phyloP scores from a whole-genome alignment of 116 monocot species.

The Iris pallida region DNA sequence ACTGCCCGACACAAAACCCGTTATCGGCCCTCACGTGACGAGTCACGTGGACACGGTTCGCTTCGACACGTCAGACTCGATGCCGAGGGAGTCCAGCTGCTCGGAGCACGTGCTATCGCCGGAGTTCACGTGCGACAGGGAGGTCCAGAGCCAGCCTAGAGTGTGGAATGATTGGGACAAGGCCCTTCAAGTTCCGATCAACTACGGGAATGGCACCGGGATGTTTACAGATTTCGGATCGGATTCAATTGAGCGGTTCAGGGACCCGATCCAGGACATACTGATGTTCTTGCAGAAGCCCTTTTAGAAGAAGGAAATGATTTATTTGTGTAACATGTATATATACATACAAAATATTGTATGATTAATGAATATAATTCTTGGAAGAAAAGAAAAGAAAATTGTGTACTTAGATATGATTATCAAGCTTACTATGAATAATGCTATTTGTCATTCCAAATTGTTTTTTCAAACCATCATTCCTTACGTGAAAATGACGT shows the following conservation, averaged over 20 bases:
- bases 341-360: no score
- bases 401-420: no score
- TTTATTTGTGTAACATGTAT: no score
- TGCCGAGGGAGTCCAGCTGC: constrained; percentile 55
- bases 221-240: constrained; percentile 10
- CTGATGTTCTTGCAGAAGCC: constrained; percentile 68
- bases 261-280: constrained; percentile 59
- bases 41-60: constrained; percentile 30
- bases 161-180: constrained; percentile 26
- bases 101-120: constrained; percentile 69
- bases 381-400: no score
- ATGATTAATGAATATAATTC: no score
- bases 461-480: no score
- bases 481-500: no score
- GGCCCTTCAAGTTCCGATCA: constrained; percentile 18
- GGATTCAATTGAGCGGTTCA: constrained; percentile 18
- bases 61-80: constrained; percentile 49
- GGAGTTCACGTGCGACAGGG: constrained; percentile 35
- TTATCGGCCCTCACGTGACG: not conserved
- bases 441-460: no score
- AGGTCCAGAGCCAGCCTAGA: constrained; percentile 65
- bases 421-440: no score
- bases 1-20: constrained; percentile 28
- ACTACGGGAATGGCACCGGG: constrained; percentile 18
- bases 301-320: constrained; percentile 14